These are phyloP conservation scores for Aspergillus tubingensis DNA, from an alignment of 2,329 filamentous ascomycete species.

Conservation along the genomic window DNA sequence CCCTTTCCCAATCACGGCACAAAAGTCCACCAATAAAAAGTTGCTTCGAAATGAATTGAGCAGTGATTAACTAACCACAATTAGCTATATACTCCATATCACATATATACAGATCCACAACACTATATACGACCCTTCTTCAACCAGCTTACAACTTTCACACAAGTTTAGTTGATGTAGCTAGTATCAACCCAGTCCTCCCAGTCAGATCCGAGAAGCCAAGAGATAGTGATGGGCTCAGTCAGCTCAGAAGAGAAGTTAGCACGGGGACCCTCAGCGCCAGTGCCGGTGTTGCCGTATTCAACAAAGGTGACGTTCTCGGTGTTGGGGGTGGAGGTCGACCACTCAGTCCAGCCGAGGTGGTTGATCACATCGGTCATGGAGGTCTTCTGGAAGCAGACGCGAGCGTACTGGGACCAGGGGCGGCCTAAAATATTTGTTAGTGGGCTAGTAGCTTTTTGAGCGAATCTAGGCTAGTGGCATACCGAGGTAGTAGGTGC, in stretches of 20 bases:
- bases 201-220: constrained; percentile 50
- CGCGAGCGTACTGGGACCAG: constrained; percentile 15
- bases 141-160: no score
- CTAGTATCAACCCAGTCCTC: constrained; percentile 47
- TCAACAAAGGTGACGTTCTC: constrained; percentile 59
- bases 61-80: no score
- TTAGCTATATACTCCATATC: background rate
- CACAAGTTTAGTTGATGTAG: constrained; percentile 33
- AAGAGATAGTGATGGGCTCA: constrained; percentile 45
- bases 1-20: no score
- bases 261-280: constrained; percentile 57
- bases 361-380: constrained; percentile 55
- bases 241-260: constrained; percentile 48
- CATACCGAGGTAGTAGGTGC: constrained; percentile 14
- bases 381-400: constrained; percentile 11
- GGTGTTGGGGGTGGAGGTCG: constrained; percentile 50
- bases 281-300: constrained; percentile 60
- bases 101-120: background rate
- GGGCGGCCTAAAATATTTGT: constrained; percentile 1
- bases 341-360: constrained; percentile 62
- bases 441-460: background rate
- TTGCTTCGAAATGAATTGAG: no score
- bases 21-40: no score
- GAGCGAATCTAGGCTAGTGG: background rate
- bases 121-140: background rate